These are phyloP conservation scores for Xylaria nigripes DNA, from an alignment of 495 filamentous ascomycete genomes.

Conservation along the genomic window DNA sequence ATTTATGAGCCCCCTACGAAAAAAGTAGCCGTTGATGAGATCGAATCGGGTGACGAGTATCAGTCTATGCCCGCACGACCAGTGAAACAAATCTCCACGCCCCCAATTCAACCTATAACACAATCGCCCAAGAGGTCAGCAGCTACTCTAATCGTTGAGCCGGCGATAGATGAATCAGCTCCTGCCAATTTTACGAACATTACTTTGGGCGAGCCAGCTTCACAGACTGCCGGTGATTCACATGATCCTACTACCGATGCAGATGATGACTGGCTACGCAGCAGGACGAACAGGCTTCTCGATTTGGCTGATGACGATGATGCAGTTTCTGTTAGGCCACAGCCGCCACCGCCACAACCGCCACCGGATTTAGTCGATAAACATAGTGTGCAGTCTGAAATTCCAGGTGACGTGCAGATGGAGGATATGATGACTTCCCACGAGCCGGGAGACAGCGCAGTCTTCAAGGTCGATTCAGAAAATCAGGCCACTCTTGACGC, in stretches of 20 bases:
- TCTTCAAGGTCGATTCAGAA: slow-evolving; percentile 21
- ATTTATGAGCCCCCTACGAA: slow-evolving; percentile 38
- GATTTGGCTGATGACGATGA: slow-evolving; percentile 64
- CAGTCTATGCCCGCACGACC: slow-evolving; percentile 42
- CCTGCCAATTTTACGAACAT: neutral
- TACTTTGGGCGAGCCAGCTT: slow-evolving; percentile 8
- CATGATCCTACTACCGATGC: neutral
- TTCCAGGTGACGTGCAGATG: neutral
- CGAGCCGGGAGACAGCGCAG: slow-evolving; percentile 19
- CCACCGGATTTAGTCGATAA: neutral
- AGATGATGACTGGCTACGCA: slow-evolving; percentile 85
- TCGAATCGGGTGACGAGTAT: slow-evolving; percentile 59
- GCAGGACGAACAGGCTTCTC: slow-evolving; percentile 80
- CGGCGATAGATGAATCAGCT: neutral
- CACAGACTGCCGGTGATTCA: neutral
- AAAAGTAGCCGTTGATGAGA: slow-evolving; percentile 35
- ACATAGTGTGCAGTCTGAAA: neutral
- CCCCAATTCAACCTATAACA: neutral
- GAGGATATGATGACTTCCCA: slow-evolving; percentile 19
- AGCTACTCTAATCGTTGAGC: neutral
- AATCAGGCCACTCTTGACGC: slow-evolving; percentile 35
- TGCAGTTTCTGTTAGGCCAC: slow-evolving; percentile 19
- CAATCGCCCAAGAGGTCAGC: neutral
- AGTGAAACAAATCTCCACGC: slow-evolving; percentile 8
- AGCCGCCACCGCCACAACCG: slow-evolving; percentile 11